Evolutionary conservation across 2,329 filamentous ascomycete species (phyloP), one percentile per base, ranked within the genome.

Genomic region (Sporothrix pallida): DNA sequence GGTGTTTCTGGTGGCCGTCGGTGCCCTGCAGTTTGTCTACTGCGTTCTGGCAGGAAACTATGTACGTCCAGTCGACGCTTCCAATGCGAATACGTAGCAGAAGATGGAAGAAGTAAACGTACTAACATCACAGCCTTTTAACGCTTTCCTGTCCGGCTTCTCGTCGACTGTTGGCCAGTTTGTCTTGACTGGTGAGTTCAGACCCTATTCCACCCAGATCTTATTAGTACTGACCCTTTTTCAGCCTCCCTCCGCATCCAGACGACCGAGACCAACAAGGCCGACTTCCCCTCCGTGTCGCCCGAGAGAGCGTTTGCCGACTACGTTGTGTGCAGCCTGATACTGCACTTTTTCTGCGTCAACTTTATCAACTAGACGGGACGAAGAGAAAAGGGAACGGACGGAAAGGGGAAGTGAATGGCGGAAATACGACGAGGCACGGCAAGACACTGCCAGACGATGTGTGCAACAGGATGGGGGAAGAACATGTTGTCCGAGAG

Each of bases 321-420:
- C 84, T 99, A 92, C 81, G 88, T 99, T 75, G 93, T 98, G 78
- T 96, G 95, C 81, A 98, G 95, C 83, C 83, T 99, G 82, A 93
- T 98, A 81, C 85, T 98, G 82, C 96, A 99, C 86, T 97, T 98
- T 86, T 99, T 99, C 87, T 98, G 95, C 84, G 91, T 98, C 82
- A 99, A 99, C 88, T 99, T 99, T 83, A 98, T 99, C 86, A 99
- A 99, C 88, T 99, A 74, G n/a, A 26, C 23, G 50, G 48, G 7
- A 7, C 4, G 3, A 31, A 3, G 17, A 37, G 54, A 52, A 20
- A 12, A 26, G 46, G 12, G 9, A 9, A 17, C 23, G 31, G 50
- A 15, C 31, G 13, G 2, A 8, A 23, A 15, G 60, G 42, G 17
- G 4, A 2, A 12, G 10, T 17, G 42, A 7, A 23, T 20, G 52